Evolutionary conservation across 495 filamentous ascomycete genomes (phyloP).

Genomic region (Hamigera avellanea): DNA sequence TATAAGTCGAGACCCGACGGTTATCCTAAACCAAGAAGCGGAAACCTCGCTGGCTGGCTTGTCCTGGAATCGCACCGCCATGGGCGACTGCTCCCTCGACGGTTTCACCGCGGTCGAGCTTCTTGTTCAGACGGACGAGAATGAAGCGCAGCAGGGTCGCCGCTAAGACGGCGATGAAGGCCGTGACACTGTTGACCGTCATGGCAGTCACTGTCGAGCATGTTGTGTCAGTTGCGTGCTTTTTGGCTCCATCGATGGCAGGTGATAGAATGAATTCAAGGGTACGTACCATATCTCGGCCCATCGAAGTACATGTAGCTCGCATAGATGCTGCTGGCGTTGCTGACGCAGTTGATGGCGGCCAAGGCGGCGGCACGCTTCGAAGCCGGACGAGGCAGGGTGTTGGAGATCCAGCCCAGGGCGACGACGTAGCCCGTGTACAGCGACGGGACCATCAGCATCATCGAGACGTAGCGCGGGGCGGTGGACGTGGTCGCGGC

Average conservation of each 20-base stretch:
- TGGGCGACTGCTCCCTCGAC: neutral
- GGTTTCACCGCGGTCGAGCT: constrained; percentile 42
- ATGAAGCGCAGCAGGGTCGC: constrained; percentile 55
- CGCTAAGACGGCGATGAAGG: constrained; percentile 51
- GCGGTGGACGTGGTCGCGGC: constrained; percentile 51
- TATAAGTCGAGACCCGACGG: too few species aligned
- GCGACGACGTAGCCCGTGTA: constrained; percentile 57
- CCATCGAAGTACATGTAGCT: constrained; percentile 55
- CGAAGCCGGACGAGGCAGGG: constrained; percentile 68
- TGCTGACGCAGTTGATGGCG: constrained; percentile 72
- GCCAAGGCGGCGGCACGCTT: constrained; percentile 77
- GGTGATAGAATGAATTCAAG: too few species aligned
- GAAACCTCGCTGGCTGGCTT: too few species aligned
- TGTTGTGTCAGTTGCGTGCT: too few species aligned
- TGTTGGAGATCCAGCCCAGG: constrained; percentile 70
- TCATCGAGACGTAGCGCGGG: constrained; percentile 70
- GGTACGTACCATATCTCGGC: constrained; percentile 27
- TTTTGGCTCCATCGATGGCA: too few species aligned
- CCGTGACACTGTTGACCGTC: constrained; percentile 60
- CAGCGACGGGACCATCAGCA: constrained; percentile 61
- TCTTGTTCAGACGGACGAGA: constrained; percentile 58
- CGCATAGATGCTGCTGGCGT: constrained; percentile 58
- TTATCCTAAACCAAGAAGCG: too few species aligned
- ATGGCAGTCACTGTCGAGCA: constrained; percentile 68
- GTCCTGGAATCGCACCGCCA: neutral